Conservation (phyloP, 2,329 filamentous ascomycete genomes). For the Colletotrichum tamarilloi region DNA sequence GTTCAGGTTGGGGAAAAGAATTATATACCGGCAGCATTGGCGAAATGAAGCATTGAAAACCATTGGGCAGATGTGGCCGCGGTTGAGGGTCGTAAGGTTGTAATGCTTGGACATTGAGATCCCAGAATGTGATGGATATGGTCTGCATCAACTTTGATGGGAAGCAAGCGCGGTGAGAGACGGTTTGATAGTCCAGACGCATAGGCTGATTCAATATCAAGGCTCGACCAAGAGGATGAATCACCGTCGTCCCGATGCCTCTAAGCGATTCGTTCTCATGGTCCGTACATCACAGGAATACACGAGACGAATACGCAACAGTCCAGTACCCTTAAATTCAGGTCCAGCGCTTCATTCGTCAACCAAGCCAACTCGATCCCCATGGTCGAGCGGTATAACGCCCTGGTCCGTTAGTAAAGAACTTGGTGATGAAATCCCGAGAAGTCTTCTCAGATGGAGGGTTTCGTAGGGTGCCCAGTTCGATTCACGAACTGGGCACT, state of each 20-base stretch:
- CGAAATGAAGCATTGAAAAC: background rate
- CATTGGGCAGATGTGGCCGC: background rate
- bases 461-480: too few relatives aligned
- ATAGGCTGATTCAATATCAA: background rate
- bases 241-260: background rate
- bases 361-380: too few relatives aligned
- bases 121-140: background rate
- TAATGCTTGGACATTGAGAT: background rate
- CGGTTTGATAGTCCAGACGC: background rate
- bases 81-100: background rate
- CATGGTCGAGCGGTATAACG: too few relatives aligned
- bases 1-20: conserved; percentile 30
- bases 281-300: too few relatives aligned
- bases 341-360: too few relatives aligned
- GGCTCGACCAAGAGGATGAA: too few relatives aligned
- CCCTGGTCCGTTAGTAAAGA: too few relatives aligned
- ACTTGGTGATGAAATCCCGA: too few relatives aligned
- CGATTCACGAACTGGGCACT: too few relatives aligned
- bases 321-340: too few relatives aligned
- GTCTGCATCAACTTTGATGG: background rate
- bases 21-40: conserved; percentile 22
- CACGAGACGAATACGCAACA: too few relatives aligned
- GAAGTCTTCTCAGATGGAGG: too few relatives aligned
- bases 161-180: background rate
- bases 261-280: background rate